A percentile compares a stretch with the other conserved stretches of the same genome.
phyloP scores from a whole-genome alignment of 78 protist species.

The Chrysochromulina parva region DNA sequence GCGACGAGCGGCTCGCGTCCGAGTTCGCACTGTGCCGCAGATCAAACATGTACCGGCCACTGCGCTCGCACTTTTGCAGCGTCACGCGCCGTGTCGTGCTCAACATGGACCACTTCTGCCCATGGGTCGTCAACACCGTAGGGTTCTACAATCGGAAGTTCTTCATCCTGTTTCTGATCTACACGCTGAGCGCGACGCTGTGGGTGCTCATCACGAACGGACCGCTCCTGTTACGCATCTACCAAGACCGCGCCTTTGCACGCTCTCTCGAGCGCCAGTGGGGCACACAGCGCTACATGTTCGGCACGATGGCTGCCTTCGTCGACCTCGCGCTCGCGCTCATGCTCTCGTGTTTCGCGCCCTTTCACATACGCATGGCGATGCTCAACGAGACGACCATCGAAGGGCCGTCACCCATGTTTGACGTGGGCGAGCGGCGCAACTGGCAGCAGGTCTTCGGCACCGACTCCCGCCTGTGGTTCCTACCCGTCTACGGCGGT shows the following conservation, averaged over 20 bases:
- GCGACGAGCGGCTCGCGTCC: too few species aligned
- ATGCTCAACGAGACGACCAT: not conserved
- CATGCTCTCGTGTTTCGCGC: not conserved
- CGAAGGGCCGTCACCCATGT: not conserved
- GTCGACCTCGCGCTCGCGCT: not conserved
- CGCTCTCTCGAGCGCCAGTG: not conserved
- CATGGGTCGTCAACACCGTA: conserved; percentile 27
- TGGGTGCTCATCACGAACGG: not conserved
- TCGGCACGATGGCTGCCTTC: not conserved
- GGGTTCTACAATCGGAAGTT: conserved; percentile 26
- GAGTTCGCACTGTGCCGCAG: not conserved
- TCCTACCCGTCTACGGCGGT: not conserved
- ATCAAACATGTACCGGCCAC: conserved; percentile 7
- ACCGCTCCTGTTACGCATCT: not conserved
- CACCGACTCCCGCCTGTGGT: not conserved
- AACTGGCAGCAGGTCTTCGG: not conserved
- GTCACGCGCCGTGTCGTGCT: conserved; percentile 16
- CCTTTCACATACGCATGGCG: not conserved
- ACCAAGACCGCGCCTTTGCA: not conserved
- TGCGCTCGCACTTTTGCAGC: conserved; percentile 19
- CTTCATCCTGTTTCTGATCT: conserved; percentile 13
- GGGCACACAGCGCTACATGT: not conserved
- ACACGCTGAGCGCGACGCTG: not conserved
- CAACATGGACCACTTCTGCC: conserved; percentile 36
- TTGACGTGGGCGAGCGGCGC: not conserved